These are phyloP conservation scores for Pseudocercospora macadamiae DNA, from an alignment of 2,329 filamentous ascomycete species.

Conservation along the genomic window DNA sequence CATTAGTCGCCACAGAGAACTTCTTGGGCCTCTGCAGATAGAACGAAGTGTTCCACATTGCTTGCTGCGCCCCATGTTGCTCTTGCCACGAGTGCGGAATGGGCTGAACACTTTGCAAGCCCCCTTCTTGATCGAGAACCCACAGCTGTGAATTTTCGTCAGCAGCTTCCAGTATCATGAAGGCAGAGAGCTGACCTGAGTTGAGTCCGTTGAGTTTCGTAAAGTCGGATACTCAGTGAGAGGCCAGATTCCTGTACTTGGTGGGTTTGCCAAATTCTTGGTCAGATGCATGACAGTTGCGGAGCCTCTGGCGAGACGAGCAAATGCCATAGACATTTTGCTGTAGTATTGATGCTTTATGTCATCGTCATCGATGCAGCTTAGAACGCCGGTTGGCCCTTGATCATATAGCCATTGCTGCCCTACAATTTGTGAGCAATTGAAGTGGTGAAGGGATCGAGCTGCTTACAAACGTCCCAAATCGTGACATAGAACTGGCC, in stretches of 20 bases:
- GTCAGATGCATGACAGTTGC: background rate
- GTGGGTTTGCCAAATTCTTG: background rate
- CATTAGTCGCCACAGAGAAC: too few species aligned
- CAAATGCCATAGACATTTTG: background rate
- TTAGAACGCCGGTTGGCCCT: background rate
- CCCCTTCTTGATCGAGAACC: background rate
- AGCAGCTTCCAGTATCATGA: background rate
- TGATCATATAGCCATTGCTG: background rate
- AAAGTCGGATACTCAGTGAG: background rate
- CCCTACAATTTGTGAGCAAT: background rate
- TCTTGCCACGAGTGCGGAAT: background rate
- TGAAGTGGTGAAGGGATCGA: background rate
- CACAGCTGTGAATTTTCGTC: background rate
- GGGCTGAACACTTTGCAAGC: background rate
- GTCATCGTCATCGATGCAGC: background rate
- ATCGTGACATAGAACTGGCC: background rate
- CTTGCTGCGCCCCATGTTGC: background rate
- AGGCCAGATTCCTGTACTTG: background rate
- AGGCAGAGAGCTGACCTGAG: background rate
- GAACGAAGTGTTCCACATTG: background rate
- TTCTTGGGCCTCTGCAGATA: background rate
- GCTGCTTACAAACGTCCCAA: slow-evolving; percentile 2
- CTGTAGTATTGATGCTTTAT: background rate
- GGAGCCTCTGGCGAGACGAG: background rate
- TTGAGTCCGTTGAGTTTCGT: background rate